phyloP scores from a whole-genome alignment of 768 basidiomycete species.

The Macrocybe gigantea region DNA sequence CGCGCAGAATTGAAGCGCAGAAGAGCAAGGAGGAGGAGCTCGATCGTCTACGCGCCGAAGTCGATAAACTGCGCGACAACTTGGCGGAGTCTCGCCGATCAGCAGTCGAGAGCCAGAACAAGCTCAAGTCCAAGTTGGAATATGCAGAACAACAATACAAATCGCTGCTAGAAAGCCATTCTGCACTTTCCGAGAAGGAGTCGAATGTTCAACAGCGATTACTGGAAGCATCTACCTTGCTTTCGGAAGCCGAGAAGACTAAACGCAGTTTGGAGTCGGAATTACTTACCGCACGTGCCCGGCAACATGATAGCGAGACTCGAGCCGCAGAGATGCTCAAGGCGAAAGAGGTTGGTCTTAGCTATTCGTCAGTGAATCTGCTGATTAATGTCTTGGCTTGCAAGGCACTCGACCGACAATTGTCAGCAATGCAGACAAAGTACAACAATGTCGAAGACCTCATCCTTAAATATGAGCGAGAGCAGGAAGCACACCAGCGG shows the following conservation, averaged over 20 bases:
- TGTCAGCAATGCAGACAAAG: slow-evolving; percentile 65
- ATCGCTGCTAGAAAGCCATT: slow-evolving; percentile 53
- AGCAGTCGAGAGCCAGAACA: slow-evolving; percentile 62
- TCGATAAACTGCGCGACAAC: slow-evolving; percentile 55
- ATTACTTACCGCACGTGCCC: slow-evolving; percentile 58
- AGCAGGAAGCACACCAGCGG: slow-evolving; percentile 66
- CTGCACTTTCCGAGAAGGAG: slow-evolving; percentile 60
- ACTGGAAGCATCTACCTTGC: slow-evolving; percentile 37
- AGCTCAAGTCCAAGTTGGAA: slow-evolving; percentile 74
- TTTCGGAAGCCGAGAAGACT: slow-evolving; percentile 60
- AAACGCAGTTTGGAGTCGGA: slow-evolving; percentile 70
- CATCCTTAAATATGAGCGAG: slow-evolving; percentile 77
- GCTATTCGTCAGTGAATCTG: slow-evolving; percentile 1
- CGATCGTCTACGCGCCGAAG: slow-evolving; percentile 59
- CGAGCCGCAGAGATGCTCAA: slow-evolving; percentile 55
- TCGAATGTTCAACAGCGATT: slow-evolving; percentile 44
- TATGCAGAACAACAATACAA: slow-evolving; percentile 52
- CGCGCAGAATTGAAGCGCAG: slow-evolving; percentile 75
- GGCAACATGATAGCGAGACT: slow-evolving; percentile 62
- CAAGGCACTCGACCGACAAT: slow-evolving; percentile 73
- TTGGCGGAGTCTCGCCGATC: slow-evolving; percentile 57
- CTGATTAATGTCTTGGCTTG: neutral
- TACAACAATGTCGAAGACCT: slow-evolving; percentile 87
- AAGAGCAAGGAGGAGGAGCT: slow-evolving; percentile 87
- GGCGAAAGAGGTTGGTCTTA: slow-evolving; percentile 63